Base-by-base conservation (phyloP, 1,284 basidiomycete species). In the Phellopilus nigrolimitatus region DNA sequence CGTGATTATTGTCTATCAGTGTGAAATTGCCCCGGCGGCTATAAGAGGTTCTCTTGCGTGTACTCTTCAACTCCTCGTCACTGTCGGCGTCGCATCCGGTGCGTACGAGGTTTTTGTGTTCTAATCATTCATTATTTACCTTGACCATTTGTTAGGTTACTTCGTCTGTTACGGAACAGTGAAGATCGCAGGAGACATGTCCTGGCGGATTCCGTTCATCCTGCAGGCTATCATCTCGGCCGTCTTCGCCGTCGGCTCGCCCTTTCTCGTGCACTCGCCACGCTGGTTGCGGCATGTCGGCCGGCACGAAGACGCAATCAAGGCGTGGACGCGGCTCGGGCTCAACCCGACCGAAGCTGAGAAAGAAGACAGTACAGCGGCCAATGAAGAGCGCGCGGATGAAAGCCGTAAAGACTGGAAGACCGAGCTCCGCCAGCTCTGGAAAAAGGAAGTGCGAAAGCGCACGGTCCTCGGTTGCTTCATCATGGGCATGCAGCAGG, bases 231-330 rank as follows among this genome's bases (percentile, higher is more conserved):
- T 64, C 31, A 59, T 69, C 13, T 71, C 75, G 3, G 60, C 62
- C 6, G 49, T 65, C 2, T 59, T 80, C 22, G 73, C 75, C 2
- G 62, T 71, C 8, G 72, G 73, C n/a, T 71, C 72, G 36, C 64
- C 67, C 13, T 70, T 74, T 59, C 67, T 79, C 27, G 76, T 77
- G 4, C 74, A 79, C 57, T 79, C 76, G 24, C 76, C 77, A 1
- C 68, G 75, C 10, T 79, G 76, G 76, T 61, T 78, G 13, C 59
- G 68, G 28, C 71, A 73, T 44, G 68, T 68, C n/a, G 72, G 72
- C 1, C 66, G 71, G 2, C 56, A 62, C 22, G 61, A 65, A 3
- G 73, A 78, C 25, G 76, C 76, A 12, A 62, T 66, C 27, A 48
- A 38, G 0, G 63, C 66, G 0, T 64, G 66, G 60, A 52, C 57